Percentiles rank a stretch among this genome's conserved stretches.
Evolutionary conservation across 1,284 basidiomycete species (phyloP).

Genomic region (Ceratobasidium papillatum): DNA sequence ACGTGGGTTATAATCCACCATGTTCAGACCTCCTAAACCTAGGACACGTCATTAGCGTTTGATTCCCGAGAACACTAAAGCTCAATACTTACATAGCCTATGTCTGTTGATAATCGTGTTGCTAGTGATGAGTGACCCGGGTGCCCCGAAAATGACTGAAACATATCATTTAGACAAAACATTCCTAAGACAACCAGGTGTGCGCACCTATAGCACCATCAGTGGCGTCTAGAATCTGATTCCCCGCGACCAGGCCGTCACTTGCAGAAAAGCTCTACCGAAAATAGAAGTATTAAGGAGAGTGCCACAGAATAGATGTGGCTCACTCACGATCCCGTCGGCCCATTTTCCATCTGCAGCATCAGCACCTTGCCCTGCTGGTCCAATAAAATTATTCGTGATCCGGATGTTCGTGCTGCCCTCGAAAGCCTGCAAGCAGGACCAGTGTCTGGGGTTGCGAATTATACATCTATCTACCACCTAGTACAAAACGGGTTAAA

Average conservation of each 20-base stretch:
- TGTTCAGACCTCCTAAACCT: constrained; percentile 47
- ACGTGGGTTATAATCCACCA: constrained; percentile 48
- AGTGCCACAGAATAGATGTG: not conserved
- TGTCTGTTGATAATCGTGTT: constrained; percentile 47
- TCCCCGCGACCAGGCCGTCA: constrained; percentile 47
- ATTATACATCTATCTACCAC: constrained; percentile 47
- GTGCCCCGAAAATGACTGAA: constrained; percentile 47
- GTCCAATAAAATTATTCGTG: constrained; percentile 47
- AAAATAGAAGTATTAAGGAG: not conserved
- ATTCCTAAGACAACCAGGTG: not conserved
- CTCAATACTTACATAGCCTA: constrained; percentile 36
- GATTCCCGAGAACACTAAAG: not conserved
- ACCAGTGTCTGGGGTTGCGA: constrained; percentile 47
- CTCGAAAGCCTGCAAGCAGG: constrained; percentile 48
- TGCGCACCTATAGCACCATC: constrained; percentile 46
- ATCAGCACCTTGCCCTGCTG: constrained; percentile 46
- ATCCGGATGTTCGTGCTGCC: constrained; percentile 46
- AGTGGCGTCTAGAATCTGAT: constrained; percentile 47
- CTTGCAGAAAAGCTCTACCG: constrained; percentile 44
- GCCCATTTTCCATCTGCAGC: constrained; percentile 45
- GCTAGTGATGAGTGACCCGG: constrained; percentile 47
- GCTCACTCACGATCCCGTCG: constrained; percentile 45
- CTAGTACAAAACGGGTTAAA: constrained; percentile 35
- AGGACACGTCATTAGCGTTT: not conserved
- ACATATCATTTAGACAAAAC: not conserved